These are phyloP conservation scores for Dactylellina drechsleri DNA, from an alignment of 2,329 filamentous ascomycete species.

Conservation along the genomic window DNA sequence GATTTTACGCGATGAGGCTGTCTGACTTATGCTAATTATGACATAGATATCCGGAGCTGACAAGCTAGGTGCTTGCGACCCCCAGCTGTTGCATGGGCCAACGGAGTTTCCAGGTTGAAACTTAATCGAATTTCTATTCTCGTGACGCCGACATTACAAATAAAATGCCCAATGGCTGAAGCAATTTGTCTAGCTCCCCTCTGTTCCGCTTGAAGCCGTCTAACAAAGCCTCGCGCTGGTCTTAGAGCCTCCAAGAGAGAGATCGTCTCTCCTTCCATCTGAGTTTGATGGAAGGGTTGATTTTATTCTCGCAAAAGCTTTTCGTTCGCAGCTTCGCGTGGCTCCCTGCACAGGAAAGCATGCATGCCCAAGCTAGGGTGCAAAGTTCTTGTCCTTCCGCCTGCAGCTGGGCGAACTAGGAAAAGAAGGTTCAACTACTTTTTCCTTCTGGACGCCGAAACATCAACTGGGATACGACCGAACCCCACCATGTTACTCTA, in stretches of 20 bases:
- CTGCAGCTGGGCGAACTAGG: slow-evolving; percentile 37
- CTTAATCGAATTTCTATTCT: slow-evolving; percentile 21
- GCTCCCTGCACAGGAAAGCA: slow-evolving; percentile 8
- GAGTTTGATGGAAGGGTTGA: slow-evolving; percentile 24
- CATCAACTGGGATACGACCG: slow-evolving; percentile 20
- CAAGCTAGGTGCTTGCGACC: slow-evolving; percentile 29
- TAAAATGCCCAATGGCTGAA: slow-evolving; percentile 20
- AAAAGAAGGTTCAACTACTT: slow-evolving; percentile 16
- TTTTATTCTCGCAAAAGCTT: slow-evolving; percentile 3
- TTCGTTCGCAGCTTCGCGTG: slow-evolving; percentile 12
- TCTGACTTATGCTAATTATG: slow-evolving; percentile 41
- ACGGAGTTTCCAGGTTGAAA: slow-evolving; percentile 26
- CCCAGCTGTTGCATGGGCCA: slow-evolving; percentile 38
- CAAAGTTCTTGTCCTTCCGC: slow-evolving; percentile 45
- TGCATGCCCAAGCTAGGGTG: slow-evolving; percentile 29
- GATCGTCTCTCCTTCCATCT: not conserved
- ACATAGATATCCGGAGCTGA: slow-evolving; percentile 42
- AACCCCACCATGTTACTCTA: slow-evolving; percentile 41
- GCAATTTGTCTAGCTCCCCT: slow-evolving; percentile 16
- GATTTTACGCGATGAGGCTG: slow-evolving; percentile 51
- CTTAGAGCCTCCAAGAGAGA: slow-evolving; percentile 25
- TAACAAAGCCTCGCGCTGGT: slow-evolving; percentile 18
- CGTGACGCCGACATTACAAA: slow-evolving; percentile 50
- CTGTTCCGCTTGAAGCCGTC: slow-evolving; percentile 41
- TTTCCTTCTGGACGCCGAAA: slow-evolving; percentile 41